A percentile compares a stretch with the other conserved stretches of the same genome.
These are phyloP conservation scores for Sphagnum magellanicum DNA, from an alignment of 228 moss, liverwort and hornwort species.

Conservation along the genomic window DNA sequence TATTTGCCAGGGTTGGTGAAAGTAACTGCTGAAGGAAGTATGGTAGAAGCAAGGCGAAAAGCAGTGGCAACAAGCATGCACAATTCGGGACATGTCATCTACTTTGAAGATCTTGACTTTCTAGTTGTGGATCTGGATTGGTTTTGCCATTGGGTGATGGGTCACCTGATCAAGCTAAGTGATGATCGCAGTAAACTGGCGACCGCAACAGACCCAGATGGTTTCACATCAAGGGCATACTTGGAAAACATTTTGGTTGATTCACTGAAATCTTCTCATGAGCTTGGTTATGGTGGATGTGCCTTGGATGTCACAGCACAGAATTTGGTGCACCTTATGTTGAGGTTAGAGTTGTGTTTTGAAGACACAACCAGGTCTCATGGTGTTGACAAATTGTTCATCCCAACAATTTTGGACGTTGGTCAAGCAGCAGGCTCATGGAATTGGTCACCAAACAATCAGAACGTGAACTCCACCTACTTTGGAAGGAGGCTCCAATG, in stretches of 20 bases:
- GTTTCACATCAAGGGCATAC: not conserved
- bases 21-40: not conserved
- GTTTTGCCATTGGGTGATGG: slow-evolving; percentile 5
- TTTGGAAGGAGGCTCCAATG: not conserved
- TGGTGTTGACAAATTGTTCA: not conserved
- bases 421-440: not conserved
- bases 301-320: not conserved
- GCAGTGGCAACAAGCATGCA: slow-evolving; percentile 3
- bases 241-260: not conserved
- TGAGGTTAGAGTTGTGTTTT: slow-evolving; percentile 2
- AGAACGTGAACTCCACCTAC: not conserved
- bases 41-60: not conserved
- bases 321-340: not conserved
- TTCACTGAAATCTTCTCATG: too few species aligned
- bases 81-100: slow-evolving; percentile 2
- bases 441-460: not conserved
- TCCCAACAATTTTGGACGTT: not conserved
- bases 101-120: slow-evolving; percentile 4
- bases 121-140: slow-evolving; percentile 4
- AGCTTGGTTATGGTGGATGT: not conserved
- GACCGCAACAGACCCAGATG: not conserved
- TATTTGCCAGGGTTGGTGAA: not conserved
- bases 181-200: not conserved
- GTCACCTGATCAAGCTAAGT: not conserved
- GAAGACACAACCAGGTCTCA: not conserved